Evolutionary conservation across 495 filamentous ascomycete genomes (phyloP).

Genomic region (Penicillium steckii): DNA sequence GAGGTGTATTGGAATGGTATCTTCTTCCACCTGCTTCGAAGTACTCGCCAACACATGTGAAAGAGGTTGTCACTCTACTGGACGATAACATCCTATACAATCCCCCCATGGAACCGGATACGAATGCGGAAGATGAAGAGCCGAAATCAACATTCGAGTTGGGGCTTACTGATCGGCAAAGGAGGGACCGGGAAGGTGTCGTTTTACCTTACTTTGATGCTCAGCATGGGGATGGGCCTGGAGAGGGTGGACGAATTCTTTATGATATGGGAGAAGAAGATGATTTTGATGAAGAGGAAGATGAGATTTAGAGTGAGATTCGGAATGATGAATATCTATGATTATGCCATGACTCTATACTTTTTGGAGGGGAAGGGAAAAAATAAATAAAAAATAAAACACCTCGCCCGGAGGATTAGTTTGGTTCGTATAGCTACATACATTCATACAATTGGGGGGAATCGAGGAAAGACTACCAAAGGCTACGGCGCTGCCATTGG

Average conservation of each 20-base stretch:
- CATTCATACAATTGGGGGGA: conserved; percentile 34
- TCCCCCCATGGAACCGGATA: conserved; percentile 37
- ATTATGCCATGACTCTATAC: background rate
- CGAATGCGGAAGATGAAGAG: conserved; percentile 41
- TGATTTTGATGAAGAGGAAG: conserved; percentile 98
- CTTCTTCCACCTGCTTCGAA: conserved; percentile 54
- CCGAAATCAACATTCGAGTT: conserved; percentile 77
- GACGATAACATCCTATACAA: conserved; percentile 75
- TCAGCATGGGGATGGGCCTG: conserved; percentile 73
- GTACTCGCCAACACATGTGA: conserved; percentile 32
- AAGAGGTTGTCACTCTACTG: conserved; percentile 63
- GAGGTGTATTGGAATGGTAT: conserved; percentile 75
- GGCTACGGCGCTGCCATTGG: background rate
- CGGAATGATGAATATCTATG: conserved; percentile 1
- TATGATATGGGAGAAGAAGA: conserved; percentile 97
- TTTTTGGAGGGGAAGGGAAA: no score
- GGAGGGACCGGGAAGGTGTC: conserved; percentile 77
- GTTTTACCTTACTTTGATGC: conserved; percentile 96
- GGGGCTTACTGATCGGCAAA: conserved; percentile 86
- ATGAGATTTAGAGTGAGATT: conserved; percentile 80
- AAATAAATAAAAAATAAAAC: no score
- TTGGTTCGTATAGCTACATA: conserved; percentile 22
- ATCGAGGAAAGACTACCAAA: no score
- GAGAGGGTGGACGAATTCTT: conserved; percentile 83
- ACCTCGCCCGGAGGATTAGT: conserved; percentile 20